Percentiles rank a stretch among this genome's conserved stretches.
Evolutionary conservation across 2,329 filamentous ascomycete species (phyloP).

Genomic region (Paraphaeosphaeria sporulosa): DNA sequence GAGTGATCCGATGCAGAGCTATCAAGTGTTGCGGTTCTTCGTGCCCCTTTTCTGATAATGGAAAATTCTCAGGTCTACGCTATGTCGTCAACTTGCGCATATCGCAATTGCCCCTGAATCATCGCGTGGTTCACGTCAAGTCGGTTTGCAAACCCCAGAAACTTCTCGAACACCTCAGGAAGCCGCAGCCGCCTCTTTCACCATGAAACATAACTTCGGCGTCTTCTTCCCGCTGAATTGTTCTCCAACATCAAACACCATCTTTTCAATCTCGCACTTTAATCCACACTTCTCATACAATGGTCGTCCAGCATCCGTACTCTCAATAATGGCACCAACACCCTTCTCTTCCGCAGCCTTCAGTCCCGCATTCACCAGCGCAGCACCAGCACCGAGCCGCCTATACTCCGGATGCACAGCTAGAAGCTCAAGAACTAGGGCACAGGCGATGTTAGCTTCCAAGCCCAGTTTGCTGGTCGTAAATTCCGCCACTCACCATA

Average conservation of each 20-base stretch:
- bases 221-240: slow-evolving; percentile 17
- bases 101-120: too few relatives aligned
- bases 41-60: too few relatives aligned
- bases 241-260: slow-evolving; percentile 22
- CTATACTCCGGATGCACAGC: slow-evolving; percentile 24
- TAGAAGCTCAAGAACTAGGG: slow-evolving; percentile 27
- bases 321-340: slow-evolving; percentile 22
- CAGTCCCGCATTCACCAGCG: slow-evolving; percentile 25
- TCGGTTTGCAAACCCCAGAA: too few relatives aligned
- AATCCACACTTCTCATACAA: slow-evolving; percentile 23
- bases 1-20: too few relatives aligned
- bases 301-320: slow-evolving; percentile 18
- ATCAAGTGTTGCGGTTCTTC: too few relatives aligned
- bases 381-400: slow-evolving; percentile 23
- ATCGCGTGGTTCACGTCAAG: too few relatives aligned
- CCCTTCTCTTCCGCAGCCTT: slow-evolving; percentile 22
- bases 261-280: slow-evolving; percentile 21
- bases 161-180: neutral
- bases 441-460: neutral
- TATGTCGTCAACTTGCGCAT: too few relatives aligned
- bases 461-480: neutral
- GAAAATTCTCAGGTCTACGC: too few relatives aligned
- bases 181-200: slow-evolving; percentile 9
- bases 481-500: slow-evolving; percentile 16
- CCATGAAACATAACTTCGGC: slow-evolving; percentile 20